Evolutionary conservation across 1,284 basidiomycete species (phyloP).

Genomic region (Boletus mariae): DNA sequence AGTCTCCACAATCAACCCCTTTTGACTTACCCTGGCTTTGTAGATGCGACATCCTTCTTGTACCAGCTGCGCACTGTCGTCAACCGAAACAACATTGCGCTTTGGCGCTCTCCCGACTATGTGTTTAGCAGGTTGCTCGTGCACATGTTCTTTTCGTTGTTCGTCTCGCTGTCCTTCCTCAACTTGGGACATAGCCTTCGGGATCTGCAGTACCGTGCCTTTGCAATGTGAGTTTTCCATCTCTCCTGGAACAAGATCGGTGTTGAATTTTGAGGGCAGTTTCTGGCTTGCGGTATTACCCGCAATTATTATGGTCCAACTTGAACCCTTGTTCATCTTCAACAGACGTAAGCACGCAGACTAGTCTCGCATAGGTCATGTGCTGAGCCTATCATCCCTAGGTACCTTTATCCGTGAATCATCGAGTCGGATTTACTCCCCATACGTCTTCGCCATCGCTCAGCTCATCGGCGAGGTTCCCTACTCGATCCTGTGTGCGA

Average conservation of each 20-base stretch:
- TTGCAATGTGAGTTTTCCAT: conserved; percentile 55
- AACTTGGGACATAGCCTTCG: conserved; percentile 64
- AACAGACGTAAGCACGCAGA: conserved; percentile 52
- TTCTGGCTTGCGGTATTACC: conserved; percentile 73
- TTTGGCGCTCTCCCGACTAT: conserved; percentile 85
- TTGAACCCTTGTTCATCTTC: conserved; percentile 85
- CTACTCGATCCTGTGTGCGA: conserved; percentile 68
- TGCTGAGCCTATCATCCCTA: conserved; percentile 8
- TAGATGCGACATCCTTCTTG: conserved; percentile 74
- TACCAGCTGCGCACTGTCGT: conserved; percentile 80
- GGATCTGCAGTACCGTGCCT: conserved; percentile 83
- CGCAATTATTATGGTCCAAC: conserved; percentile 74
- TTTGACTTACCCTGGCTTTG: neutral
- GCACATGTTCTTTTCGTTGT: conserved; percentile 72
- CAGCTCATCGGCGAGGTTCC: conserved; percentile 84
- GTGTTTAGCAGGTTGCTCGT: conserved; percentile 81
- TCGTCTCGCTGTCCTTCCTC: conserved; percentile 83
- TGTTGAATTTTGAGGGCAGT: conserved; percentile 30
- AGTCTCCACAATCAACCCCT: neutral
- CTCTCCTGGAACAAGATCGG: neutral
- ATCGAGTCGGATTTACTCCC: conserved; percentile 75
- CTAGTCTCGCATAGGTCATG: neutral
- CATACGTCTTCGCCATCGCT: conserved; percentile 78
- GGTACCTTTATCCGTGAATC: conserved; percentile 69
- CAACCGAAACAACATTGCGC: conserved; percentile 67